Conservation (phyloP, 1,139 yeast genomes). For the Pichia sp. region DNA sequence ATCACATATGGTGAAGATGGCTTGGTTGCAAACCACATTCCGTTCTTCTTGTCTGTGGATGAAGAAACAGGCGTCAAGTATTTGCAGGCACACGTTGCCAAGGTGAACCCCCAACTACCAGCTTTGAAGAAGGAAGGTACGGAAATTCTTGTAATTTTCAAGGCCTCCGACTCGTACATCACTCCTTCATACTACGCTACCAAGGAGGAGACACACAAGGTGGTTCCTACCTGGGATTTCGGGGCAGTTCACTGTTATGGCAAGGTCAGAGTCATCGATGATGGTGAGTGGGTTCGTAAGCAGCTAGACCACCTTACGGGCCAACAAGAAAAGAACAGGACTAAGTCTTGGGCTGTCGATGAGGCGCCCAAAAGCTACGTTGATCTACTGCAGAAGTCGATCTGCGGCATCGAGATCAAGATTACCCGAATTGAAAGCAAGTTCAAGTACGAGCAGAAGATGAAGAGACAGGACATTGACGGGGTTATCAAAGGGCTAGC, state of each 20-base stretch:
- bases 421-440: slow-evolving; percentile 50
- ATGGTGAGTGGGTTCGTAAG: slow-evolving; percentile 43
- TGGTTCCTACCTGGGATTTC: slow-evolving; percentile 73
- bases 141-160: slow-evolving; percentile 50
- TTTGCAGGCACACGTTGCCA: slow-evolving; percentile 57
- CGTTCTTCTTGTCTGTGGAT: slow-evolving; percentile 42
- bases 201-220: slow-evolving; percentile 55
- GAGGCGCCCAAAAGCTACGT: slow-evolving; percentile 57
- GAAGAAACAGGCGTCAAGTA: slow-evolving; percentile 35
- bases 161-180: slow-evolving; percentile 51
- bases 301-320: slow-evolving; percentile 46
- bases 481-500: slow-evolving; percentile 49
- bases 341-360: slow-evolving; percentile 48
- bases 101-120: slow-evolving; percentile 49
- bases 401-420: slow-evolving; percentile 56
- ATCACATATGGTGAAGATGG: slow-evolving; percentile 39
- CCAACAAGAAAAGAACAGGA: slow-evolving; percentile 45
- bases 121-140: slow-evolving; percentile 37
- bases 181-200: slow-evolving; percentile 60
- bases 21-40: slow-evolving; percentile 54
- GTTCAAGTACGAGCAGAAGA: slow-evolving; percentile 59
- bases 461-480: slow-evolving; percentile 40
- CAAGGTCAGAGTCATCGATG: slow-evolving; percentile 44
- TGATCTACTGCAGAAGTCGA: slow-evolving; percentile 46
- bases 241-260: slow-evolving; percentile 60